Percentiles rank a stretch among this genome's conserved stretches.
Conservation (phyloP, 768 basidiomycete genomes). For the Megacollybia marginata region DNA sequence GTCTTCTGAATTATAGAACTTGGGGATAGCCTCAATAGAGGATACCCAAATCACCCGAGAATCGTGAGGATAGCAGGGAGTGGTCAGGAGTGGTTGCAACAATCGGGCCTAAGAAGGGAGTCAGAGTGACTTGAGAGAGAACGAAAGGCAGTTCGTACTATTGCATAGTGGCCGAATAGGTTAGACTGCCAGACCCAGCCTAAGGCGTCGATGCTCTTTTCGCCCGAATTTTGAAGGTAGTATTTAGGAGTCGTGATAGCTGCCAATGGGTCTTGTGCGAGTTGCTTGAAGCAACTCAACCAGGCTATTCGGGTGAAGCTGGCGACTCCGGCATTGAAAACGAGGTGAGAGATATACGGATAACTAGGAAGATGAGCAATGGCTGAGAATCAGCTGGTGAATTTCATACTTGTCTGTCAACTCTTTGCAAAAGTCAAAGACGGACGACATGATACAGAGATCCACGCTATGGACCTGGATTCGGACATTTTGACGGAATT, state of each 20-base stretch:
- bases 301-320: constrained; percentile 51
- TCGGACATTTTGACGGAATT: constrained; percentile 50
- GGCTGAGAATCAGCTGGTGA: not conserved
- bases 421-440: constrained; percentile 55
- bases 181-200: constrained; percentile 86
- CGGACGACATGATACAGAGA: constrained; percentile 49
- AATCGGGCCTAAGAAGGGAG: constrained; percentile 46
- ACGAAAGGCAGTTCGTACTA: constrained; percentile 40
- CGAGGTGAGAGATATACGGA: constrained; percentile 72
- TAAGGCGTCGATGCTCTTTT: constrained; percentile 57
- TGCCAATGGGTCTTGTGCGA: constrained; percentile 35
- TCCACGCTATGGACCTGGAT: constrained; percentile 63
- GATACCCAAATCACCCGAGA: constrained; percentile 76
- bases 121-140: not conserved
- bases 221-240: constrained; percentile 51
- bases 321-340: constrained; percentile 74
- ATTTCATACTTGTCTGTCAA: constrained; percentile 43
- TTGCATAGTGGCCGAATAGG: constrained; percentile 70
- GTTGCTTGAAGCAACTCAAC: constrained; percentile 35
- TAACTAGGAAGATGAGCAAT: constrained; percentile 38
- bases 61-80: constrained; percentile 31
- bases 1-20: constrained; percentile 53
- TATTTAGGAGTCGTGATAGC: constrained; percentile 49
- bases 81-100: constrained; percentile 45
- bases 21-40: constrained; percentile 54